Evolutionary conservation across 768 basidiomycete genomes (phyloP), one percentile per base, ranked within the genome.

Genomic region (Boletus patriciae): DNA sequence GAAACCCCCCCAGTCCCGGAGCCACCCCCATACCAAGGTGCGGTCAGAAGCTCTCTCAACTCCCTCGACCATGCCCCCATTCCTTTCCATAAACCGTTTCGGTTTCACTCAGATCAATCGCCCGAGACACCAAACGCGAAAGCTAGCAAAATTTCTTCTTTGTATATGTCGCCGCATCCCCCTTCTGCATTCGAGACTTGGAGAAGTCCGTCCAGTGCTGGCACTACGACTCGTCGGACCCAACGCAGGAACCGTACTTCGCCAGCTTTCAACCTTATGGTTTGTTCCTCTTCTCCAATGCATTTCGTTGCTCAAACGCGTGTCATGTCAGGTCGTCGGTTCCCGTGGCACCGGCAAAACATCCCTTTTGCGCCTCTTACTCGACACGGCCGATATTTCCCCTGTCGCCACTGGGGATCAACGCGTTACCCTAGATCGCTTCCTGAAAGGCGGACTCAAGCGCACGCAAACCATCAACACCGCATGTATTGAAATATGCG

Each of bases 211-310:
- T 66, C 69, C 46, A 71, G 66, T 47, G 69, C 69, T 49, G 73
- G 77, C 41, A 67, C 74, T 3, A 62, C 73, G 52, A 75, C 76
- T 55, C 81, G 83, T 62, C 78, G 82, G 54, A 81, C 80, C 62
- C 87, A 89, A 67, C 81, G 86, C 65, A 81, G 87, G 63, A 76
- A 77, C 60, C 81, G 86, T 55, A 72, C 81, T 16, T 80, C 89
- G 15, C 88, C 90, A 7, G 89, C 89, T 3, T 92, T 94, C 76
- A 94, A 94, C 67, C 74, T 94, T 50, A 92, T 93, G 90, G 90
- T 90, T 61, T 54, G 78, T 64, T 37, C 12, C 8, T 8, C 19
- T 38, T 10, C 31, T 18, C n/a, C 16, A 1, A 6, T 4, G 6
- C n/a, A 10, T 25, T 40, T 36, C 29, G 34, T 55, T 16, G 34